Evolutionary conservation across 2,329 filamentous ascomycete species (phyloP).

Genomic region (Thelonectria rubi): DNA sequence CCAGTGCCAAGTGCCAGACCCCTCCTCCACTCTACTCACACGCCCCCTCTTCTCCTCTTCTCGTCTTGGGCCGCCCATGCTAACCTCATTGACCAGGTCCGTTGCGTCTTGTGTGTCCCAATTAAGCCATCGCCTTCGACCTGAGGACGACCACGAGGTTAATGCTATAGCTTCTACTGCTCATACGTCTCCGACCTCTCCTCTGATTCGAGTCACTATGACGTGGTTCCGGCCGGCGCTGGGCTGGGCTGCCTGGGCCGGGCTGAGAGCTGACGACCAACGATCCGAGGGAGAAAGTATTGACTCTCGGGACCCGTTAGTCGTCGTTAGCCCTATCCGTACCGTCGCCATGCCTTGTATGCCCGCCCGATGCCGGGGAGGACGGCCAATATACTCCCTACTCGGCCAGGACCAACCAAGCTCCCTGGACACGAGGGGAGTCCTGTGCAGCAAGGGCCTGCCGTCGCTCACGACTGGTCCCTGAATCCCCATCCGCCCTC

Average conservation of each 20-base stretch:
- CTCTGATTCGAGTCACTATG: background rate
- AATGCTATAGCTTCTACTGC: background rate
- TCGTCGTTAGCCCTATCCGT: conserved; percentile 17
- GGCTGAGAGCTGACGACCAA: conserved; percentile 1
- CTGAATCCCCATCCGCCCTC: conserved; percentile 7
- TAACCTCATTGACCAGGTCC: background rate
- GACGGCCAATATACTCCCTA: conserved; percentile 12
- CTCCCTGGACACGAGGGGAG: conserved; percentile 14
- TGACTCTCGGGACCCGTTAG: conserved; percentile 10
- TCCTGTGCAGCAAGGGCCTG: background rate
- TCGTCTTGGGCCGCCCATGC: background rate
- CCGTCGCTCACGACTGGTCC: conserved; percentile 18
- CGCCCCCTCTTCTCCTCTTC: background rate
- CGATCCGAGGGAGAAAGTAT: background rate
- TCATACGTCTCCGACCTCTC: background rate
- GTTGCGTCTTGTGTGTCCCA: conserved; percentile 13
- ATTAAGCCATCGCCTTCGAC: conserved; percentile 9
- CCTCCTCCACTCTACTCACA: background rate
- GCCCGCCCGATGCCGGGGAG: conserved; percentile 10
- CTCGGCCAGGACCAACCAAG: conserved; percentile 8
- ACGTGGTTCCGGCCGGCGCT: background rate
- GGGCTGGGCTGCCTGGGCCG: too few relatives aligned
- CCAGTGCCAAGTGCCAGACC: too few relatives aligned
- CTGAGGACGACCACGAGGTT: conserved; percentile 13
- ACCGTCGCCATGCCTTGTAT: too few relatives aligned